A percentile compares a stretch with the other conserved stretches of the same genome.
phyloP scores from a whole-genome alignment of 2,329 filamentous ascomycete species.

The Periconia sp. region DNA sequence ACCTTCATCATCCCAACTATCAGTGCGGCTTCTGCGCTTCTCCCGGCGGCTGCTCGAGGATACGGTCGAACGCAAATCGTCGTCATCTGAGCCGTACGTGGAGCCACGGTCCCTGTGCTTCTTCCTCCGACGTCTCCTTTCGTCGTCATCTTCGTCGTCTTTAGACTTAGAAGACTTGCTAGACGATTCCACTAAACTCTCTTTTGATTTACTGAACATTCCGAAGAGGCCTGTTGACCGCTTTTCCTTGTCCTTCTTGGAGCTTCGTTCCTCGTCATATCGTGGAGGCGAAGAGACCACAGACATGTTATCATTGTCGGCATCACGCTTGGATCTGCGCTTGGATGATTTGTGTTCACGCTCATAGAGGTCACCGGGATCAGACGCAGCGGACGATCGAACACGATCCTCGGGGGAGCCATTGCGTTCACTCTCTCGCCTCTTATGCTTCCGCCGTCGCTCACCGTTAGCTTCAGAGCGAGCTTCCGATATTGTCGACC shows the following conservation, averaged over 20 bases:
- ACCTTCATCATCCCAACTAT: constrained; percentile 41
- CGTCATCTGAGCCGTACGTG: constrained; percentile 46
- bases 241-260: constrained; percentile 43
- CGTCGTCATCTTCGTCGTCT: constrained; percentile 49
- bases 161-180: constrained; percentile 39
- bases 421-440: constrained; percentile 38
- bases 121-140: constrained; percentile 53
- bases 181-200: constrained; percentile 39
- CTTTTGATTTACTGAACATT: constrained; percentile 54
- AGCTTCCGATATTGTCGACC: constrained; percentile 47
- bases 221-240: constrained; percentile 54
- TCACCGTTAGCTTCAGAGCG: constrained; percentile 44
- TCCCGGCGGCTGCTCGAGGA: constrained; percentile 46
- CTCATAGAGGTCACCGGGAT: constrained; percentile 49
- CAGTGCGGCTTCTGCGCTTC: constrained; percentile 49
- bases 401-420: constrained; percentile 35
- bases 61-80: constrained; percentile 42
- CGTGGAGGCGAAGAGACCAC: constrained; percentile 48
- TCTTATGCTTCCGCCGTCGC: constrained; percentile 40
- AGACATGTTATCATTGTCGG: constrained; percentile 51
- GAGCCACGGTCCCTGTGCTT: constrained; percentile 49
- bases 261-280: constrained; percentile 46
- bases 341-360: constrained; percentile 44
- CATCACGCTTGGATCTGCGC: constrained; percentile 49
- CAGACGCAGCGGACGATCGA: constrained; percentile 45